Percentiles rank a stretch among this genome's conserved stretches.
These are phyloP conservation scores for Pseudogymnoascus sp. DNA, from an alignment of 2,329 filamentous ascomycete species.

Conservation along the genomic window DNA sequence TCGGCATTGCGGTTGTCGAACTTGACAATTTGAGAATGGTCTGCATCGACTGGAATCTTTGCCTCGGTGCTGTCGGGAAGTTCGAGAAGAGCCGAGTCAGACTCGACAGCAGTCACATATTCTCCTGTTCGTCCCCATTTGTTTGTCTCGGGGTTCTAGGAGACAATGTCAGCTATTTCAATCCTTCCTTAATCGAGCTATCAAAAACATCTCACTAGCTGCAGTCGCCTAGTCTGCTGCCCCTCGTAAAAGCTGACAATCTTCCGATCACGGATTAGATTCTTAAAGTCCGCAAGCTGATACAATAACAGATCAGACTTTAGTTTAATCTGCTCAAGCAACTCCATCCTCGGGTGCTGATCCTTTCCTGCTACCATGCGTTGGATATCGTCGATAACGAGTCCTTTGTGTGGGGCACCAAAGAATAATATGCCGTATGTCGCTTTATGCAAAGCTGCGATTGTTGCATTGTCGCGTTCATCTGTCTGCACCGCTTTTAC, in stretches of 20 bases:
- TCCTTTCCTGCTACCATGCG: slow-evolving; percentile 14
- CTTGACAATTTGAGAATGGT: slow-evolving; percentile 26
- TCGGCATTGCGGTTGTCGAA: too few species aligned
- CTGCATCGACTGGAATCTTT: slow-evolving; percentile 18
- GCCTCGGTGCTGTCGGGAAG: slow-evolving; percentile 20
- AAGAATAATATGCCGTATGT: slow-evolving; percentile 32
- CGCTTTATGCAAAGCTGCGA: slow-evolving; percentile 25
- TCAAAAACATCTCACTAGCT: slow-evolving; percentile 19
- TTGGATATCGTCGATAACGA: slow-evolving; percentile 21
- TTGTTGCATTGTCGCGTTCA: slow-evolving; percentile 16
- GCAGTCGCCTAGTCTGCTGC: slow-evolving; percentile 19
- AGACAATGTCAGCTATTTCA: too few species aligned
- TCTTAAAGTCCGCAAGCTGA: slow-evolving; percentile 23
- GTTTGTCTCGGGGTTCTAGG: too few species aligned
- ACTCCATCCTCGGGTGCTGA: slow-evolving; percentile 8
- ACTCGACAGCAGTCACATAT: slow-evolving; percentile 14
- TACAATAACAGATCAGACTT: slow-evolving; percentile 17
- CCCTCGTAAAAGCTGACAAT: slow-evolving; percentile 27
- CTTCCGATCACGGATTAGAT: slow-evolving; percentile 24
- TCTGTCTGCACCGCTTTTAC: slow-evolving; percentile 26
- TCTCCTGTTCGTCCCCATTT: too few species aligned
- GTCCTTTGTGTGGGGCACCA: slow-evolving; percentile 29
- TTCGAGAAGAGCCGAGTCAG: slow-evolving; percentile 17
- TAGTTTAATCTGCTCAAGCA: slow-evolving; percentile 14
- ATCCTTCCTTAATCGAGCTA: too few species aligned